Conservation (phyloP, 1,284 basidiomycete genomes). For the Boletellus dicymbophilus region DNA sequence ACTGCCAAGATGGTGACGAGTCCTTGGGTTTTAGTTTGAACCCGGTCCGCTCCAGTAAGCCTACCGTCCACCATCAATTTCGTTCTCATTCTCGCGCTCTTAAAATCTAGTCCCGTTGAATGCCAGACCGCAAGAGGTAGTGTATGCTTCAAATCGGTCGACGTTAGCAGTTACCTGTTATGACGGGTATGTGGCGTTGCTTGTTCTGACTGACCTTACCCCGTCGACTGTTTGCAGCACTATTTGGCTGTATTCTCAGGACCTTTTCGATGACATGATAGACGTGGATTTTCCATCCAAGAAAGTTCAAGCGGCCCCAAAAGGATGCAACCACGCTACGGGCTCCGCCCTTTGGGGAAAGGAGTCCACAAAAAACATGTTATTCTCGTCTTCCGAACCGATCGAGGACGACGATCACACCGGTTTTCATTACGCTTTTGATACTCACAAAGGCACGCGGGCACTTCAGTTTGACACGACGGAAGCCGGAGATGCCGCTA, state of each 20-base stretch:
- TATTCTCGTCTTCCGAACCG: constrained; percentile 66
- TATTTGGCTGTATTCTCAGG: constrained; percentile 15
- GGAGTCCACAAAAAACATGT: constrained; percentile 35
- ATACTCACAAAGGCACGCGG: constrained; percentile 32
- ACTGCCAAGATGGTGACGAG: constrained; percentile 13
- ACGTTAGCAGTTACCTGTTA: constrained; percentile 32
- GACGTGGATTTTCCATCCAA: constrained; percentile 6
- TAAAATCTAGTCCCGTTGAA: constrained; percentile 25
- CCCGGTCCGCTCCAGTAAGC: constrained; percentile 18
- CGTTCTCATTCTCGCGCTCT: constrained; percentile 1
- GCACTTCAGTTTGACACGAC: constrained; percentile 42
- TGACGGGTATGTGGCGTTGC: constrained; percentile 31
- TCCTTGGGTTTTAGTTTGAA: constrained; percentile 8
- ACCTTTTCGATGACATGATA: constrained; percentile 29
- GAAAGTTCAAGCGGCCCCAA: constrained; percentile 23
- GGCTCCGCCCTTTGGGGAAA: constrained; percentile 60
- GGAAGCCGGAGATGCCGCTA: constrained; percentile 57
- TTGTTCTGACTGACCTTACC: background rate
- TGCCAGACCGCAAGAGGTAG: constrained; percentile 31
- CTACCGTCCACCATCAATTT: background rate
- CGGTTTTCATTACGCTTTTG: constrained; percentile 56
- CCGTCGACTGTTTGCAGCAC: constrained; percentile 13
- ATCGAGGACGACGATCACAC: constrained; percentile 15
- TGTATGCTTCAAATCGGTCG: constrained; percentile 24
- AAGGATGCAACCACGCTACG: constrained; percentile 31